These are phyloP conservation scores for Fusarium globosum DNA, from an alignment of 2,329 filamentous ascomycete species.

Conservation along the genomic window DNA sequence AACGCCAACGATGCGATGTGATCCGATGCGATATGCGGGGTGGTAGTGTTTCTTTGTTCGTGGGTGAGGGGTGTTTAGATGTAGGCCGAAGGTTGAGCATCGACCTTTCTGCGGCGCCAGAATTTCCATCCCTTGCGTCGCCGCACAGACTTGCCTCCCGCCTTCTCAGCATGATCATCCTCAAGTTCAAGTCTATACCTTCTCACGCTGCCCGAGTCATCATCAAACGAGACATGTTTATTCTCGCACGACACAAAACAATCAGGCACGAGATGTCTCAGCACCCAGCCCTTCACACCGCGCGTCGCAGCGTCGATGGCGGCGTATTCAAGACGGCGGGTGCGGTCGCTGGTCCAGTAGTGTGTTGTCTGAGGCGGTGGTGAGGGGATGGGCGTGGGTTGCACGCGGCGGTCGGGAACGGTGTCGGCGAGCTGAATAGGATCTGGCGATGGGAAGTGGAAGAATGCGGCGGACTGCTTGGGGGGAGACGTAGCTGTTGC, in stretches of 20 bases:
- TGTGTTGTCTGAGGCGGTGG: conserved; percentile 70
- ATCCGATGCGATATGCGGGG: conserved; percentile 37
- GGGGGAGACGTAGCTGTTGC: conserved; percentile 41
- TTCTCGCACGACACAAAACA: conserved; percentile 66
- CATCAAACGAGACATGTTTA: conserved; percentile 66
- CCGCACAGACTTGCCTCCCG: conserved; percentile 12
- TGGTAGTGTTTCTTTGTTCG: neutral
- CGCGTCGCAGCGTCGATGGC: conserved; percentile 72
- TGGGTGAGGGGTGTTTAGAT: neutral
- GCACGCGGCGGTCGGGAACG: conserved; percentile 29
- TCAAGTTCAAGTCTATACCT: conserved; percentile 71
- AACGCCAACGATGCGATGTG: conserved; percentile 51
- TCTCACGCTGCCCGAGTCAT: conserved; percentile 71
- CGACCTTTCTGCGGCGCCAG: conserved; percentile 44
- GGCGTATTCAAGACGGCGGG: conserved; percentile 71
- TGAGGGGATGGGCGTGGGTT: conserved; percentile 47
- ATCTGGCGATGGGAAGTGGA: conserved; percentile 62
- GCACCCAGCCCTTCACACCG: conserved; percentile 70
- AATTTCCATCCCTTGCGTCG: conserved; percentile 46
- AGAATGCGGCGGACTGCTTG: conserved; percentile 54
- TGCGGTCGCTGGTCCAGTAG: conserved; percentile 75
- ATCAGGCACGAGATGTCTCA: conserved; percentile 67
- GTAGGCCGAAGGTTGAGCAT: conserved; percentile 32
- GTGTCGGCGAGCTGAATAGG: conserved; percentile 46
- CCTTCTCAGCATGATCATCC: conserved; percentile 51